Conservation (phyloP, 139 green algal species). For the Coccomyxa sp. region DNA sequence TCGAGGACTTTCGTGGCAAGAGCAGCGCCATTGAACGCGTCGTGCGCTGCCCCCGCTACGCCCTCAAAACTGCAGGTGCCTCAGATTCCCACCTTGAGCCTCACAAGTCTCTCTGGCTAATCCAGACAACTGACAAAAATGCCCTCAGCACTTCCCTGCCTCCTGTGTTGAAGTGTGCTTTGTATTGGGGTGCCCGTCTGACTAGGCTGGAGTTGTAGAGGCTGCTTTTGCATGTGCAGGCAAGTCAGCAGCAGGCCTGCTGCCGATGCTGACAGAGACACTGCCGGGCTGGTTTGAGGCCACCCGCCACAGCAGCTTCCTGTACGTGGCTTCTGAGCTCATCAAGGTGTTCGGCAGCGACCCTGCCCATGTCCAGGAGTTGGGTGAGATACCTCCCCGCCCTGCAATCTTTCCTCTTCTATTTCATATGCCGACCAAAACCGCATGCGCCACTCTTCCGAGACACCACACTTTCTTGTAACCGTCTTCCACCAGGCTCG, state of each 20-base stretch:
- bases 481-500: neutral
- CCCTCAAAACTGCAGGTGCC: conserved; percentile 35
- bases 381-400: conserved; percentile 24
- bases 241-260: conserved; percentile 27
- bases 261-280: conserved; percentile 48
- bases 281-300: conserved; percentile 56
- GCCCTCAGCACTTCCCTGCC: neutral
- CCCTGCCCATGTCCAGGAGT: conserved; percentile 18
- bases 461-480: neutral
- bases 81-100: neutral
- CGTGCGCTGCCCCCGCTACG: conserved; percentile 47
- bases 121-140: neutral
- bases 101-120: neutral
- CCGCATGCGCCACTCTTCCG: neutral
- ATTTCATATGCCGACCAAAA: neutral
- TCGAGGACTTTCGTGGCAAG: conserved; percentile 26
- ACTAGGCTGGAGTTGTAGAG: neutral
- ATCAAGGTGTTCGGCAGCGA: conserved; percentile 72
- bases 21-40: conserved; percentile 29
- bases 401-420: neutral
- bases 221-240: conserved; percentile 29
- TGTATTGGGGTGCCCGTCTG: neutral
- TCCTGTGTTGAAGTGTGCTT: neutral
- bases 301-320: conserved; percentile 58
- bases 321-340: conserved; percentile 80